These are phyloP conservation scores for Dendrobium nobile DNA, from an alignment of 106 monocot genomes.

Conservation along the genomic window DNA sequence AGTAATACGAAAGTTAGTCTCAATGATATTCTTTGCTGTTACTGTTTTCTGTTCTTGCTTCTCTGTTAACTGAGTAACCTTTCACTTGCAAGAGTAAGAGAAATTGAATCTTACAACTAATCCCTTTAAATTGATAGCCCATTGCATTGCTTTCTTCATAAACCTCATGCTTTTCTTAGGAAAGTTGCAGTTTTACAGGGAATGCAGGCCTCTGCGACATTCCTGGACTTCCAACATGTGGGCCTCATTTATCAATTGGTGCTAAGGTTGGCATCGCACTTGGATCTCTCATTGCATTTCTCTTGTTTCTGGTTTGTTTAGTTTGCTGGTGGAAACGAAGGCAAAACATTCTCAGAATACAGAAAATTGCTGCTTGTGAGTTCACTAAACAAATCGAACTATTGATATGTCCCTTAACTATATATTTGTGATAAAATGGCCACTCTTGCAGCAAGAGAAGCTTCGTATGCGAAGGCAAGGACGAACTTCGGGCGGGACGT, in stretches of 20 bases:
- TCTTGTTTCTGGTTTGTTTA: conserved; percentile 36
- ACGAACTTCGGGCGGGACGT: conserved; percentile 56
- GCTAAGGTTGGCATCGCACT: conserved; percentile 76
- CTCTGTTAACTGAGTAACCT: too few relatives aligned
- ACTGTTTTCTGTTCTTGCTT: too few relatives aligned
- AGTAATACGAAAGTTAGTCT: too few relatives aligned
- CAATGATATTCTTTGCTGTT: too few relatives aligned
- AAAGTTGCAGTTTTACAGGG: conserved; percentile 68
- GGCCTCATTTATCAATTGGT: conserved; percentile 60
- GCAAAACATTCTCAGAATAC: conserved; percentile 74
- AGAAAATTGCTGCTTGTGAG: conserved; percentile 71
- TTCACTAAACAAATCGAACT: not conserved
- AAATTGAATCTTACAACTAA: too few relatives aligned
- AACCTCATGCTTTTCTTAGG: conserved; percentile 5
- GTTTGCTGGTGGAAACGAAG: conserved; percentile 93
- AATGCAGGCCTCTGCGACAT: conserved; percentile 91
- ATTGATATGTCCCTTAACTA: not conserved
- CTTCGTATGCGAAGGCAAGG: conserved; percentile 86
- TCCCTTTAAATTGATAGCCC: not conserved
- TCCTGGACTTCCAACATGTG: conserved; percentile 76
- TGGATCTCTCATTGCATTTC: conserved; percentile 43
- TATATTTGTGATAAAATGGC: not conserved
- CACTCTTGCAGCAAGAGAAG: conserved; percentile 69
- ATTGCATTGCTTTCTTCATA: not conserved
- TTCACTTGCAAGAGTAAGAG: too few relatives aligned